phyloP scores from a whole-genome alignment of 495 filamentous ascomycete genomes.

The Neurospora intermedia region DNA sequence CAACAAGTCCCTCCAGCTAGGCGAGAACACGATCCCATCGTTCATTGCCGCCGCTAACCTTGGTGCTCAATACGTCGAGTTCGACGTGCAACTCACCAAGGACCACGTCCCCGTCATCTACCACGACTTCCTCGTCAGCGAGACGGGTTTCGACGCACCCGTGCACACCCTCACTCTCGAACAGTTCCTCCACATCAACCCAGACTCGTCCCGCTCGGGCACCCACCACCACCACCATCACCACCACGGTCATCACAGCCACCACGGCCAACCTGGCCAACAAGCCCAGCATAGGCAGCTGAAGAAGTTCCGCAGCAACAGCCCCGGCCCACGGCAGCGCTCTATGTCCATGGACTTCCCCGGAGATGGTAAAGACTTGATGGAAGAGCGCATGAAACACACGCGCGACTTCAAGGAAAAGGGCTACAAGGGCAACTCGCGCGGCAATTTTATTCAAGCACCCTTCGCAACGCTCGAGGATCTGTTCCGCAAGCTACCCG shows the following conservation, averaged over 20 bases:
- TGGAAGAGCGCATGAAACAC: constrained; percentile 92
- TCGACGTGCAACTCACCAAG: constrained; percentile 95
- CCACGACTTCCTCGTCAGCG: constrained; percentile 96
- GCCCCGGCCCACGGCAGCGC: constrained; percentile 28
- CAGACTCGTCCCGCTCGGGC: constrained; percentile 25
- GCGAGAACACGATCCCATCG: constrained; percentile 90
- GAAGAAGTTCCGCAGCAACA: constrained; percentile 22
- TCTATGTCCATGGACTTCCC: constrained; percentile 36
- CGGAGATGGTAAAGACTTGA: constrained; percentile 32
- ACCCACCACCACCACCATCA: background rate
- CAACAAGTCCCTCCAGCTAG: constrained; percentile 78
- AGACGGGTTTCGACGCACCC: constrained; percentile 95
- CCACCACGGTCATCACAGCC: background rate
- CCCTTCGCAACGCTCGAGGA: constrained; percentile 93
- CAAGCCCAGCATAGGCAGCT: constrained; percentile 20
- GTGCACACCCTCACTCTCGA: constrained; percentile 92
- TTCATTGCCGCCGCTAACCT: constrained; percentile 94
- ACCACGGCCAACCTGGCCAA: background rate
- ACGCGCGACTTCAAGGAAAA: constrained; percentile 81
- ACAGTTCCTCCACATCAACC: constrained; percentile 82
- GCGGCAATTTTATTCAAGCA: constrained; percentile 86
- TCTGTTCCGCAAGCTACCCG: constrained; percentile 74
- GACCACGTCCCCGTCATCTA: constrained; percentile 98
- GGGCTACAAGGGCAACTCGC: constrained; percentile 91
- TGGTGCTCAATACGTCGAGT: constrained; percentile 85